A percentile compares a stretch with the other conserved stretches of the same genome.
Evolutionary conservation across 2,329 filamentous ascomycete genomes (phyloP).

Genomic region (Mycocentrospora acerina): DNA sequence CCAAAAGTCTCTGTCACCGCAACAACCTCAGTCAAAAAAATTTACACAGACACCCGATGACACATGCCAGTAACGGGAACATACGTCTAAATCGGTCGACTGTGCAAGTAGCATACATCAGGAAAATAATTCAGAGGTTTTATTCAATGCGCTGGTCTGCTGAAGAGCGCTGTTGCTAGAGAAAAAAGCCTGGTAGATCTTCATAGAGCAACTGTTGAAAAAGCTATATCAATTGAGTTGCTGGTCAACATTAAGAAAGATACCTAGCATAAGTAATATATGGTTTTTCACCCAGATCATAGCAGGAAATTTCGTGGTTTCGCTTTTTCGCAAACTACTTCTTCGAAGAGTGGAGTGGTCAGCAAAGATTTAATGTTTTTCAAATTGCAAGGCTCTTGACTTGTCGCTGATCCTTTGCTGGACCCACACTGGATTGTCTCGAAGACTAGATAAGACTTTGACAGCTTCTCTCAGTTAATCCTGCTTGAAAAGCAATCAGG

Average conservation of each 20-base stretch:
- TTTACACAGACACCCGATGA: slow-evolving; percentile 66
- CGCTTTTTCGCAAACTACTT: slow-evolving; percentile 43
- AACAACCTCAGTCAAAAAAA: slow-evolving; percentile 62
- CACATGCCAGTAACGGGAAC: slow-evolving; percentile 65
- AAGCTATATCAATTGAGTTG: slow-evolving; percentile 69
- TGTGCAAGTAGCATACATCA: slow-evolving; percentile 68
- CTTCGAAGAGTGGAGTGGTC: slow-evolving; percentile 65
- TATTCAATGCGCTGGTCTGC: slow-evolving; percentile 69
- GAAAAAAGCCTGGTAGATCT: slow-evolving; percentile 69
- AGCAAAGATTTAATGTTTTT: slow-evolving; percentile 63
- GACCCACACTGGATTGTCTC: slow-evolving; percentile 61
- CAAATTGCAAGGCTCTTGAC: slow-evolving; percentile 65
- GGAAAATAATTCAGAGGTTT: slow-evolving; percentile 70
- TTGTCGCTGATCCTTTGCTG: slow-evolving; percentile 64
- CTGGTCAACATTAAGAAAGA: slow-evolving; percentile 66
- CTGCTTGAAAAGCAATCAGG: slow-evolving; percentile 49
- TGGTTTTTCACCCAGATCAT: too few species aligned
- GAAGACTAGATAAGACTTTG: slow-evolving; percentile 55
- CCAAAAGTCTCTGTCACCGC: slow-evolving; percentile 55
- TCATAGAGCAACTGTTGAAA: slow-evolving; percentile 67
- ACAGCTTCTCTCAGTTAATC: slow-evolving; percentile 59
- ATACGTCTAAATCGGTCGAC: slow-evolving; percentile 67
- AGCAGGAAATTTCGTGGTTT: slow-evolving; percentile 17
- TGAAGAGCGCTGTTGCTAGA: slow-evolving; percentile 53
- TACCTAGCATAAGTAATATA: slow-evolving; percentile 48